phyloP scores from a whole-genome alignment of 2,329 filamentous ascomycete species.

The Coleophoma eucalyptorum region DNA sequence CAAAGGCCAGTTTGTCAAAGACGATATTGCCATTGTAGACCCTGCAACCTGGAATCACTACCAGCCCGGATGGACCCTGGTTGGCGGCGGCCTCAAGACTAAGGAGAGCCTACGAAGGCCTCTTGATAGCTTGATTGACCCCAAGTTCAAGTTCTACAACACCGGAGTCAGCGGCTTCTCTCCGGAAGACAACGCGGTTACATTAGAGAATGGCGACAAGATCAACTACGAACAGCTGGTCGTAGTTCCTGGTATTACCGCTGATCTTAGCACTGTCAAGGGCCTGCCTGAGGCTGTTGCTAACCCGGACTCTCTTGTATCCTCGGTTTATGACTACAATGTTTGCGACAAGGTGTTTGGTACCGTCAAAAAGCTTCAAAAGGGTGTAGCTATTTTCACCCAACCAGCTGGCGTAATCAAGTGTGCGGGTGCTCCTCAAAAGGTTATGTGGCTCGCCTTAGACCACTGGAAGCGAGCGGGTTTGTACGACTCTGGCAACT shows the following conservation, averaged over 20 bases:
- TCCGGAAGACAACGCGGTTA: conserved; percentile 53
- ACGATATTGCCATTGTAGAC: conserved; percentile 63
- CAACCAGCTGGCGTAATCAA: conserved; percentile 56
- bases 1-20: conserved; percentile 47
- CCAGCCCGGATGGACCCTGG: conserved; percentile 67
- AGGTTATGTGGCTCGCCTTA: conserved; percentile 58
- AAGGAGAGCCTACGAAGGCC: conserved; percentile 53
- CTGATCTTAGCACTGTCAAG: conserved; percentile 47
- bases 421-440: conserved; percentile 59
- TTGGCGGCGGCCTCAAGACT: conserved; percentile 61
- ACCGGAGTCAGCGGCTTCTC: conserved; percentile 44
- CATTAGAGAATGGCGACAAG: conserved; percentile 49
- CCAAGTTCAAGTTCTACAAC: conserved; percentile 58
- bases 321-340: conserved; percentile 55
- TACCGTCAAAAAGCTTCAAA: conserved; percentile 41
- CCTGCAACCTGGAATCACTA: conserved; percentile 62
- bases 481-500: conserved; percentile 39
- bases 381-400: conserved; percentile 54
- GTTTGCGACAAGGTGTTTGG: conserved; percentile 48
- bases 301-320: conserved; percentile 42
- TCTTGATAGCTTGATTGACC: conserved; percentile 47
- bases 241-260: conserved; percentile 53
- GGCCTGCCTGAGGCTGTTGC: conserved; percentile 52
- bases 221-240: conserved; percentile 62
- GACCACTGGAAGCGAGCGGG: conserved; percentile 54